Evolutionary conservation across 768 basidiomycete species (phyloP).

Genomic region (Hortiboletus campestris): DNA sequence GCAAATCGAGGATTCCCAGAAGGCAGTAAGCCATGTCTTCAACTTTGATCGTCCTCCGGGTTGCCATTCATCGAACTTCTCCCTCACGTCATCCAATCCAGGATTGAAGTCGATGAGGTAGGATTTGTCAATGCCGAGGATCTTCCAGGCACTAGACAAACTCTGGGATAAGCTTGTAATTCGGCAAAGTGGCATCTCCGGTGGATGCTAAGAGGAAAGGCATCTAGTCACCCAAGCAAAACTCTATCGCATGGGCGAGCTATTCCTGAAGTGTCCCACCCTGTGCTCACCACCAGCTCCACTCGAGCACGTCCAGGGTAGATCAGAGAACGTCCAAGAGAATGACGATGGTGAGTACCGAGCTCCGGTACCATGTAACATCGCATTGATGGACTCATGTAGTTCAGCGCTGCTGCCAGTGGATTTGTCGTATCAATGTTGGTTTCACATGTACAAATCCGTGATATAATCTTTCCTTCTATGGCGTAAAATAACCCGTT

Average conservation of each 20-base stretch:
- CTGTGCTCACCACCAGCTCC: constrained; percentile 25
- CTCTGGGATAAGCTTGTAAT: constrained; percentile 24
- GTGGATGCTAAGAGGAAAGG: constrained; percentile 5
- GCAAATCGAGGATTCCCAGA: constrained; percentile 25
- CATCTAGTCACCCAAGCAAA: constrained; percentile 28
- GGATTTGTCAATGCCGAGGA: constrained; percentile 17
- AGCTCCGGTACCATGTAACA: constrained; percentile 35
- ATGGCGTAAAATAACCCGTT: too few relatives aligned
- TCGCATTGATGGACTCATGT: constrained; percentile 31
- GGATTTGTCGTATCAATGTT: too few relatives aligned
- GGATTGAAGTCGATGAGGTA: constrained; percentile 24
- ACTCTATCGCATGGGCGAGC: constrained; percentile 22
- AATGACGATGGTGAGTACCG: constrained; percentile 31
- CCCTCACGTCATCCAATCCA: constrained; percentile 23
- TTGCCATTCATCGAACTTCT: constrained; percentile 30
- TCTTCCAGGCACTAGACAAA: constrained; percentile 19
- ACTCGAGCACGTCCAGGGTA: constrained; percentile 12
- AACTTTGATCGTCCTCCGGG: constrained; percentile 25
- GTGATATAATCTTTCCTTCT: too few relatives aligned
- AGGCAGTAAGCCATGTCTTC: constrained; percentile 34
- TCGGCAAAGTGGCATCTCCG: background rate
- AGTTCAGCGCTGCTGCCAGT: constrained; percentile 33
- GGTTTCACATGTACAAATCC: too few relatives aligned
- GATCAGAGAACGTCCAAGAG: constrained; percentile 20
- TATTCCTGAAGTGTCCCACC: constrained; percentile 31